Evolutionary conservation across 1,284 basidiomycete species (phyloP), one percentile per base, ranked within the genome.

Genomic region (Apiotrichum mycotoxinovorans): DNA sequence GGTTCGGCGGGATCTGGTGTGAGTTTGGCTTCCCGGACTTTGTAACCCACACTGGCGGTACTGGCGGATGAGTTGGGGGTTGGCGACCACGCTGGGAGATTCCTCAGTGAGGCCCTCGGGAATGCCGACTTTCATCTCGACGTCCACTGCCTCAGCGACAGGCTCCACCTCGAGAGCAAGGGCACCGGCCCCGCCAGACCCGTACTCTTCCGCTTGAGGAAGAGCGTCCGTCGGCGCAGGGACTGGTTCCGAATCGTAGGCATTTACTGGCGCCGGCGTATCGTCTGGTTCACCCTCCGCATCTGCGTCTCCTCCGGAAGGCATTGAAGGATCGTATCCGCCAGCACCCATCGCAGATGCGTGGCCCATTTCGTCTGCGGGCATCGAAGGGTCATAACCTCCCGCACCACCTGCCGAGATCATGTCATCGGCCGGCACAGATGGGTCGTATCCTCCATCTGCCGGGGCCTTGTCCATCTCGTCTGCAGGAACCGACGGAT

Each of bases 31-130:
- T 4, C 4, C 3, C 7, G 11, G n/a, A 17, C 3, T 14, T 1
- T 22, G 35, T 15, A 17, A 37, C 69, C 56, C 56, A 71, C 72
- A 66, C 35, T 58, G 38, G 14, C 58, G 58, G 64, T 66, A 74
- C 12, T 57, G 52, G 48, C 52, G 55, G 23, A 73, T 59, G 25
- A 69, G 59, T 14, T 67, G 64, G 2, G 56, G 55, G 54, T 74
- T 74, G 8, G 59, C 48, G 2, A 54, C 46, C 0, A 74, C 69
- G 60, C 71, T 74, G 0, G 70, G 65, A 7, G 71, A 75, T 7
- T 57, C 48, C 4, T 61, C 57, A 1, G 63, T 64, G 37, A 75
- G 40, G 11, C 68, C 70, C 22, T 68, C 63, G 0, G 71, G 73
- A 2, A 70, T 52, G 26, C 58, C 52, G 5, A 53, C 57, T 51